A percentile compares a stretch with the other conserved stretches of the same genome.
phyloP scores from a whole-genome alignment of 345 rosid genomes.

The Jatropha curcas region DNA sequence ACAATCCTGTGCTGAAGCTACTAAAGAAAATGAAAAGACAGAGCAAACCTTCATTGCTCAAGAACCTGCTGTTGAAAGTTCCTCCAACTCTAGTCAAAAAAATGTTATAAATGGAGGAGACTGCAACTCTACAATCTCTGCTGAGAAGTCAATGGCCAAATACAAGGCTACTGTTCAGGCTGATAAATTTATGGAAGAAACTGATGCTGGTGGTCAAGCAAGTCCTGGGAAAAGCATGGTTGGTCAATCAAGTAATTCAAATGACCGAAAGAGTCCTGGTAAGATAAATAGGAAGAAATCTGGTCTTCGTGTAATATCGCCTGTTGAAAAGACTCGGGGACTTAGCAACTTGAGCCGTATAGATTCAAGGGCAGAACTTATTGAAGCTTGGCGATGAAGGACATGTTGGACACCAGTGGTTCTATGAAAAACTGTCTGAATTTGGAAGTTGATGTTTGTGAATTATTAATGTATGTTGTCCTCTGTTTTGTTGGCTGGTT shows the following conservation, averaged over 20 bases:
- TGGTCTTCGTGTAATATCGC: conserved; percentile 28
- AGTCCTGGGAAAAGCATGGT: conserved; percentile 26
- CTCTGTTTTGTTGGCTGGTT: conserved; percentile 28
- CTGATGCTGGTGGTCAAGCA: conserved; percentile 19
- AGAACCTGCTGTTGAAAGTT: conserved; percentile 41
- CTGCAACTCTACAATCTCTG: conserved; percentile 13
- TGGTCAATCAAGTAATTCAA: conserved; percentile 44
- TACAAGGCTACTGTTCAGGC: conserved; percentile 12
- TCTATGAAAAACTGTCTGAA: not conserved
- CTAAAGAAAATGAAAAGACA: conserved; percentile 38
- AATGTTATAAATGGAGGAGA: conserved; percentile 33
- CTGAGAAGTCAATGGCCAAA: conserved; percentile 13
- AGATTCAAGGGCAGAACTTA: conserved; percentile 62
- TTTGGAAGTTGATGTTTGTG: conserved; percentile 18
- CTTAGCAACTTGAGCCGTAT: conserved; percentile 58
- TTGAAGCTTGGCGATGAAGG: conserved; percentile 44
- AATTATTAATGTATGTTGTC: conserved; percentile 27
- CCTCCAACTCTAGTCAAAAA: conserved; percentile 23
- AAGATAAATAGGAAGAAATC: conserved; percentile 33
- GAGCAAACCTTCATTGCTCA: conserved; percentile 37
- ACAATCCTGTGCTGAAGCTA: conserved; percentile 31
- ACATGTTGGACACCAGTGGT: conserved; percentile 8
- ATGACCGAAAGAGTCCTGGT: conserved; percentile 29
- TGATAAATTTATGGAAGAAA: conserved; percentile 19
- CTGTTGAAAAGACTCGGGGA: conserved; percentile 42